Evolutionary conservation across 768 basidiomycete species (phyloP), one percentile per base, ranked within the genome.

Genomic region (Tricholoma hemisulphureum): DNA sequence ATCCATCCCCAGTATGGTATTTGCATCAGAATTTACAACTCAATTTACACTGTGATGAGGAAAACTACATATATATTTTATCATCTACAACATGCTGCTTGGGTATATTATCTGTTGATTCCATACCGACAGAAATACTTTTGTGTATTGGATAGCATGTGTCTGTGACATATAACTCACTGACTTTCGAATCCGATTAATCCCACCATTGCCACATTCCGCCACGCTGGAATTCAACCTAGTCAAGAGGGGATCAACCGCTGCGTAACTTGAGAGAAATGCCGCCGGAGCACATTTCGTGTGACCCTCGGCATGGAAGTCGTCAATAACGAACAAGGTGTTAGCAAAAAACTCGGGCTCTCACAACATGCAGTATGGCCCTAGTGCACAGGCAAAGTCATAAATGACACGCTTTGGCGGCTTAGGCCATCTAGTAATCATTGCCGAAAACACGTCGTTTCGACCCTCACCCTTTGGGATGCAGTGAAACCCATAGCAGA

Each of bases 241-340:
- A 6, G 57, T 43, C 2, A 75, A 53, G 1, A 56, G 56, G 8
- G 69, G 70, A 57, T 75, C 65, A 11, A 63, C 57, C 2, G 63
- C 65, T 14, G 63, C 58, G 48, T 75, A 71, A 9, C 60, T 68
- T 18, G 62, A 59, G 7, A 73, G 62, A 58, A 73, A 72, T 16
- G 67, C 62, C 0, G 72, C 71, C 2, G 58, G 59, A 0, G 65
- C 58, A 56, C 75, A 75, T 34, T 69, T 70, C 13, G 68, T 71
- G 54, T 77, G 74, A 14, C 67, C 72, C 8, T 51, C 59, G 1
- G 70, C 61, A 58, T 77, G 74, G 28, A 75, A 71, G 26, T 63
- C 60, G 53, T 77, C 74, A 34, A 77, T 72, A 8, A 67, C 53
- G 37, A 75, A 75, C 13, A 58, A 58, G n/a, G 73, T 75, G 29